Evolutionary conservation across 495 filamentous ascomycete genomes (phyloP).

Genomic region (Cercophora samala): DNA sequence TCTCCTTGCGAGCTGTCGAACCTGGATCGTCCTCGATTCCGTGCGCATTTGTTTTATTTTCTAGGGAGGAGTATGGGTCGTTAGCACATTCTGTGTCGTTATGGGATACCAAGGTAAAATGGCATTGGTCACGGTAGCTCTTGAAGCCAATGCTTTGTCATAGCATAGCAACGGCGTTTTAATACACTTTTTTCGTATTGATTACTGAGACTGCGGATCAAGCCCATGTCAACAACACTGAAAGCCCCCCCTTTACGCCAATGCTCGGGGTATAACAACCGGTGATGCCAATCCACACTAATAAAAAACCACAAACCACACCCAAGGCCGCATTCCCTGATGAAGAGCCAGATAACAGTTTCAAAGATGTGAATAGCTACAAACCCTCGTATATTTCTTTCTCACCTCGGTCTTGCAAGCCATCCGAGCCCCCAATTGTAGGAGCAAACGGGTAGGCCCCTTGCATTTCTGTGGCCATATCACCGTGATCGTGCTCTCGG

Average conservation of each 20-base stretch:
- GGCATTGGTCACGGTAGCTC: background rate
- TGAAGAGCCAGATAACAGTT: background rate
- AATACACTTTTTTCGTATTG: background rate
- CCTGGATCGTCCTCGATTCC: background rate
- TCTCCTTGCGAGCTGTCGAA: background rate
- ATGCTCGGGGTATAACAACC: background rate
- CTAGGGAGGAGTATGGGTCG: background rate
- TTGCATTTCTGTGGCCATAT: background rate
- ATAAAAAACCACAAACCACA: background rate
- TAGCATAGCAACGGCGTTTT: background rate
- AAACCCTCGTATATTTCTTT: background rate
- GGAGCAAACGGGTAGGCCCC: background rate
- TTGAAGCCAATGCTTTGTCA: background rate
- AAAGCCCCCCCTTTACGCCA: background rate
- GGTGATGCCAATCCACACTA: background rate
- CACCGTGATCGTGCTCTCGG: background rate
- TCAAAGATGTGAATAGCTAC: background rate
- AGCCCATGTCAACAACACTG: background rate
- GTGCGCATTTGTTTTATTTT: background rate
- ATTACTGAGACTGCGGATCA: background rate
- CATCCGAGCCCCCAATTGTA: background rate
- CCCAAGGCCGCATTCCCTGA: background rate
- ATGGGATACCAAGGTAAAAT: background rate
- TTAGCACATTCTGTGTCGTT: background rate
- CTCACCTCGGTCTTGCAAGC: background rate